Evolutionary conservation across 441 rosid genomes (phyloP).

Genomic region (Populus hybrid): DNA sequence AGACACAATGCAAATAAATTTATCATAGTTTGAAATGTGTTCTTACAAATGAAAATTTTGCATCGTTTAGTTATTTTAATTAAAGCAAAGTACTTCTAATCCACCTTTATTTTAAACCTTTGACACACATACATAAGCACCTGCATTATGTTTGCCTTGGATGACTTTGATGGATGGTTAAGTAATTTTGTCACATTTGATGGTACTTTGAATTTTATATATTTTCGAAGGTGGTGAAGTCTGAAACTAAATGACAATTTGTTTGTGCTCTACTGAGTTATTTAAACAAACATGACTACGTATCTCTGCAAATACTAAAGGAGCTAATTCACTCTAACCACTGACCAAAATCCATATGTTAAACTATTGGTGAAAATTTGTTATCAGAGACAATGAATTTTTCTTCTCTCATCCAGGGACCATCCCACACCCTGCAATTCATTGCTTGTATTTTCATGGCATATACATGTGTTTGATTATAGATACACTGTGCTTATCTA

Average conservation of each 20-base stretch:
- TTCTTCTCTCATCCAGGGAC: no score
- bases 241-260: neutral
- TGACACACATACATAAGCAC: neutral
- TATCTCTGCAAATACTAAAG: neutral
- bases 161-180: neutral
- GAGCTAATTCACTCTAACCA: neutral
- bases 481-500: neutral
- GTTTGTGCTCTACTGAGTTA: neutral
- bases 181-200: neutral
- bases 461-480: neutral
- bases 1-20: neutral
- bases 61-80: neutral
- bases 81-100: neutral
- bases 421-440: no score
- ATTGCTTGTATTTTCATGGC: neutral
- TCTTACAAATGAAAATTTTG: neutral
- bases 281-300: neutral
- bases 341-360: neutral
- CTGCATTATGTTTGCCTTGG: neutral
- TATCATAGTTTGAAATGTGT: neutral
- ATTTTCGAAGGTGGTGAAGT: neutral
- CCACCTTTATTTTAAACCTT: neutral
- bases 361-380: neutral
- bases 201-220: neutral
- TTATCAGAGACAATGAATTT: no score